These are phyloP conservation scores for Cyamopsis tetragonoloba DNA, from an alignment of 306 rosid genomes.

Conservation along the genomic window DNA sequence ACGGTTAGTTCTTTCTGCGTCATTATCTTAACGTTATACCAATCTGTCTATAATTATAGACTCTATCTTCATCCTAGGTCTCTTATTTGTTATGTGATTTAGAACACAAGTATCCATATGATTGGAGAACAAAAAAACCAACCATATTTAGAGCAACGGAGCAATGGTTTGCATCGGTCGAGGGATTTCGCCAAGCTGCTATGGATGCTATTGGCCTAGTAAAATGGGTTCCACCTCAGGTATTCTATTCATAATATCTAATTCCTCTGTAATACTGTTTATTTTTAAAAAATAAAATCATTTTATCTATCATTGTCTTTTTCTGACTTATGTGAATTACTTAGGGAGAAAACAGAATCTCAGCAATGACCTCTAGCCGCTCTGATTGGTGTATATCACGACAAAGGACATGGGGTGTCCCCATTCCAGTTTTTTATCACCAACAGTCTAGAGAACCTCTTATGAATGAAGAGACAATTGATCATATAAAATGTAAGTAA, in stretches of 20 bases:
- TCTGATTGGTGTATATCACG: slow-evolving; percentile 99
- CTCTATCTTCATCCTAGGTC: slow-evolving; percentile 14
- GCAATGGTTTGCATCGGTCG: slow-evolving; percentile 99
- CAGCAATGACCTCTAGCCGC: slow-evolving; percentile 88
- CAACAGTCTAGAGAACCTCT: slow-evolving; percentile 79
- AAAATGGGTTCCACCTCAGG: slow-evolving; percentile 97
- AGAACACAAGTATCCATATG: slow-evolving; percentile 99
- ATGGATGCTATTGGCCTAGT: slow-evolving; percentile 77
- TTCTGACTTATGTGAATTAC: slow-evolving; percentile 25
- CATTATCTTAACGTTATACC: neutral
- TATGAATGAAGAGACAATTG: slow-evolving; percentile 85
- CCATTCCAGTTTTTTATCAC: slow-evolving; percentile 98
- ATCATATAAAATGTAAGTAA: slow-evolving; percentile 70
- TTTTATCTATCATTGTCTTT: too few relatives aligned
- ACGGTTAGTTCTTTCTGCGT: slow-evolving; percentile 49
- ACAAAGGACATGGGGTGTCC: slow-evolving; percentile 99
- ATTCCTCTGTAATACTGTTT: slow-evolving; percentile 5
- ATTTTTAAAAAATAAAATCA: neutral
- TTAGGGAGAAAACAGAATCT: slow-evolving; percentile 95
- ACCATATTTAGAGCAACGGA: slow-evolving; percentile 98
- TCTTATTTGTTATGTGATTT: slow-evolving; percentile 32
- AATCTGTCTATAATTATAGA: slow-evolving; percentile 3
- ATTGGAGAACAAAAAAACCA: slow-evolving; percentile 95
- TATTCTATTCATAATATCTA: slow-evolving; percentile 32
- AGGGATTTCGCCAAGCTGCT: slow-evolving; percentile 82